Evolutionary conservation across 495 filamentous ascomycete species (phyloP), one percentile per base, ranked within the genome.

Genomic region (Podospora fimiseda): DNA sequence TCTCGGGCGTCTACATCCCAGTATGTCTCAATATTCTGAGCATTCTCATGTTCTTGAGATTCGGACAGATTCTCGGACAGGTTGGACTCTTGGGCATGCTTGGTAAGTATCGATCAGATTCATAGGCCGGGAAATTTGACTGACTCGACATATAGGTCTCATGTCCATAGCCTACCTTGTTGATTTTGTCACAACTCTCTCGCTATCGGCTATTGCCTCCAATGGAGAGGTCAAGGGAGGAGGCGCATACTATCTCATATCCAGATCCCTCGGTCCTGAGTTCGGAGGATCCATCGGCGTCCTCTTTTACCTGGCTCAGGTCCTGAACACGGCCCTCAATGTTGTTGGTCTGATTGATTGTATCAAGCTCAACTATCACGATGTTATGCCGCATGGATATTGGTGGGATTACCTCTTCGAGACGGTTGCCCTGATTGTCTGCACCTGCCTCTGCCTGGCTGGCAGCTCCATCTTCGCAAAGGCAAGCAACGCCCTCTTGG

Each of bases 261-360:
- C 89, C 13, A 81, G 89, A 48, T 90, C 87, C 27, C 70, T 95
- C 16, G 89, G 89, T 3, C 89, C 89, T 11, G 89, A 95, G 57
- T 95, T 95, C 63, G 89, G 89, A 24, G 89, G 89, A n/a, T 88
- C 86, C 3, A 95, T 95, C 46, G 89, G 89, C 2, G 70, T 94
- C n/a, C 83, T 95, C 8, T 92, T 94, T 64, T 95, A 92, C 62
- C 70, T 94, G 14, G 88, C 89, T 14, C 84, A 85, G 55, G 85
- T 88, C 1, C 80, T 95, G 63, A 94, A 93, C 64, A 92, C 89
- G 2, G 87, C 86, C 14, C 85, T 95, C 78, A 95, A 95, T 61
- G 84, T 90, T 11, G 88, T 93, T 23, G 89, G 89, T 68, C 75
- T 95, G 51, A 80, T 95, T 53, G 87, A 93, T 64, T 93, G 89